Evolutionary conservation across 805 yeast genomes (phyloP), one percentile per base, ranked within the genome.

Genomic region (Yarrowia deformans): DNA sequence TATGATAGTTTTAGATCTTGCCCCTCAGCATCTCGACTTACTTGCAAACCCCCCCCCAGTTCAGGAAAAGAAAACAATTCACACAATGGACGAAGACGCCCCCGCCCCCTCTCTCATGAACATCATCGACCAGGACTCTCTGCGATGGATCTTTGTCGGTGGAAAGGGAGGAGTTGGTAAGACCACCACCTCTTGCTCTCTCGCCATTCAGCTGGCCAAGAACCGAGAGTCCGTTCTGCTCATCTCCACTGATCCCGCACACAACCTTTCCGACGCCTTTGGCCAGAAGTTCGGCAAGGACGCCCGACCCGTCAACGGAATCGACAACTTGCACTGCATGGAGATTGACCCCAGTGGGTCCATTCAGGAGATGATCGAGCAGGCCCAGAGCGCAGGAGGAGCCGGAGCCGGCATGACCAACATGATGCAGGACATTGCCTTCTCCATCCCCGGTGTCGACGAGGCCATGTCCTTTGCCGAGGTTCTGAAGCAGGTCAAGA

Each of bases 81-180:
- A 23, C 63, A 56, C 64, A 43, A 60, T 60, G 66, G 66, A 54
- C 60, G 60, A 60, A 60, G 74, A 74, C 46, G 69, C 71, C 14
- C 73, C 79, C 70, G 82, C 79, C 32, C 82, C 83, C 35, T 80
- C 82, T n/a, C 73, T 81, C 37, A 76, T 81, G 66, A 78, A 79
- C 63, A 74, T 81, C 48, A 72, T 81, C 9, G 82, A 82, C 70
- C 83, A 80, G 70, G 77, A 75, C 67, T 71, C 90, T 13, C 85
- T 95, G 76, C 91, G 90, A 77, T 95, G 99, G 99, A 89, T 95
- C 72, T 95, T 95, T 76, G 98, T 94, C 54, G 99, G 99, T 73
- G 99, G 99, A 74, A 95, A 95, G 83, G 99, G 99, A 79, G 99
- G 99, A 80, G 99, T 95, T 37, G 99, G 99, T 75, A 95, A 95